Percentiles rank a stretch among this genome's conserved stretches.
Evolutionary conservation across 352 stramenopile species (phyloP).

Genomic region (Nothophytophthora sp.): DNA sequence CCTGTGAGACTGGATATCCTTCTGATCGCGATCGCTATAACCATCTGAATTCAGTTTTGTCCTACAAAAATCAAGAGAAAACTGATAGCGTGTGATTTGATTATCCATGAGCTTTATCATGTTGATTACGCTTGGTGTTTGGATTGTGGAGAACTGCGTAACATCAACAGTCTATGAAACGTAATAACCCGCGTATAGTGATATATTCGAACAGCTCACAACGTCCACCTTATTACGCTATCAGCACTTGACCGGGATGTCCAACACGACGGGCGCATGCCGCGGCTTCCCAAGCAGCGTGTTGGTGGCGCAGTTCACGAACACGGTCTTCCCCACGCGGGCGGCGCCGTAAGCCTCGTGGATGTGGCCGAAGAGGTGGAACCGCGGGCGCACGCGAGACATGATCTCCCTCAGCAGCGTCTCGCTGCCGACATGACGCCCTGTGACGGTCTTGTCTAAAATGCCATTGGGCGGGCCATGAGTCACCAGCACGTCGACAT

Average conservation of each 20-base stretch:
- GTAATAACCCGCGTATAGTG: no score
- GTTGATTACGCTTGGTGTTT: no score
- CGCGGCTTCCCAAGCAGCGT: conserved; percentile 57
- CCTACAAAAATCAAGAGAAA: conserved; percentile 21
- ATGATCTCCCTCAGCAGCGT: conserved; percentile 82
- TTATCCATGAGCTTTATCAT: no score
- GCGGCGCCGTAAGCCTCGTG: conserved; percentile 88
- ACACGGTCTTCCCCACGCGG: conserved; percentile 78
- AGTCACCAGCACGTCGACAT: conserved; percentile 90
- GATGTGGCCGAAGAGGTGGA: conserved; percentile 94
- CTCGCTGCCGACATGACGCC: conserved; percentile 75
- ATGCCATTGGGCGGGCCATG: conserved; percentile 89
- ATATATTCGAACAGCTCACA: not conserved
- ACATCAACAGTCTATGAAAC: no score
- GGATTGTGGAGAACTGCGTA: no score
- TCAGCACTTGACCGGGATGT: conserved; percentile 68
- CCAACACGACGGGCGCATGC: conserved; percentile 76
- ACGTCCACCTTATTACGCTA: not conserved
- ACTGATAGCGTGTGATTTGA: no score
- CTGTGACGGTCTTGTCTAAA: conserved; percentile 70
- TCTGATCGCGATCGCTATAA: conserved; percentile 5
- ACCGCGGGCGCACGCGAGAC: conserved; percentile 71
- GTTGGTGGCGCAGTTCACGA: conserved; percentile 88
- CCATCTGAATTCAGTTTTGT: not conserved
- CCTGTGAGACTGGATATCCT: no score